These are phyloP conservation scores for Hymenotorrendiella dingleyae DNA, from an alignment of 2,329 filamentous ascomycete genomes.

Conservation along the genomic window DNA sequence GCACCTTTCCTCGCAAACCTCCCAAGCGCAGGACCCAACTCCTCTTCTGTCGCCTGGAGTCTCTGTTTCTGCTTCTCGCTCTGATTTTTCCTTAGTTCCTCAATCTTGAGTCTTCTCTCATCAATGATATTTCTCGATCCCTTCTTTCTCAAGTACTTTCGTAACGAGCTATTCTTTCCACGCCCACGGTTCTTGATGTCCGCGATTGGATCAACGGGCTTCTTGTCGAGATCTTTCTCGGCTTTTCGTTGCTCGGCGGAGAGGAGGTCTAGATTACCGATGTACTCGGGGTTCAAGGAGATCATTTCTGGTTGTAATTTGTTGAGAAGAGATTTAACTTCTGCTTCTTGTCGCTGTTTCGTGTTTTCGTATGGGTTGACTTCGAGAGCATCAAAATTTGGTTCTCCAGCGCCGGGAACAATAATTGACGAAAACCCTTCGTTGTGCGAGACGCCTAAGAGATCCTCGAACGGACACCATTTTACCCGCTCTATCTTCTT, in stretches of 20 bases:
- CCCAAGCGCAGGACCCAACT: conserved; percentile 78
- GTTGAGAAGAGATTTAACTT: conserved; percentile 85
- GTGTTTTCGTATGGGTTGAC: conserved; percentile 90
- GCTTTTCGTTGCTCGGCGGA: conserved; percentile 70
- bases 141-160: conserved; percentile 88
- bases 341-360: conserved; percentile 87
- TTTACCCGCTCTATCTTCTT: conserved; percentile 71
- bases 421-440: conserved; percentile 85
- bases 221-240: conserved; percentile 74
- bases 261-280: conserved; percentile 79
- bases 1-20: conserved; percentile 70
- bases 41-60: conserved; percentile 60
- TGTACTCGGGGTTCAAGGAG: conserved; percentile 82
- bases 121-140: conserved; percentile 91
- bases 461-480: conserved; percentile 95
- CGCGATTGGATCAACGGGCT: conserved; percentile 49
- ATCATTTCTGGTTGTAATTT: conserved; percentile 98
- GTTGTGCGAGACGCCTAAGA: conserved; percentile 79
- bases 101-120: conserved; percentile 81
- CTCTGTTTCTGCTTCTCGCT: conserved; percentile 64
- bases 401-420: conserved; percentile 89
- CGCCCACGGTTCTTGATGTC: conserved; percentile 71
- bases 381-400: conserved; percentile 93
- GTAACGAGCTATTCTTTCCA: conserved; percentile 83
- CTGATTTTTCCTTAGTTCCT: conserved; percentile 68